Percentiles rank a stretch among this genome's conserved stretches.
These are phyloP conservation scores for Cystofilobasidium bisporidii DNA, from an alignment of 768 basidiomycete species.

Conservation along the genomic window DNA sequence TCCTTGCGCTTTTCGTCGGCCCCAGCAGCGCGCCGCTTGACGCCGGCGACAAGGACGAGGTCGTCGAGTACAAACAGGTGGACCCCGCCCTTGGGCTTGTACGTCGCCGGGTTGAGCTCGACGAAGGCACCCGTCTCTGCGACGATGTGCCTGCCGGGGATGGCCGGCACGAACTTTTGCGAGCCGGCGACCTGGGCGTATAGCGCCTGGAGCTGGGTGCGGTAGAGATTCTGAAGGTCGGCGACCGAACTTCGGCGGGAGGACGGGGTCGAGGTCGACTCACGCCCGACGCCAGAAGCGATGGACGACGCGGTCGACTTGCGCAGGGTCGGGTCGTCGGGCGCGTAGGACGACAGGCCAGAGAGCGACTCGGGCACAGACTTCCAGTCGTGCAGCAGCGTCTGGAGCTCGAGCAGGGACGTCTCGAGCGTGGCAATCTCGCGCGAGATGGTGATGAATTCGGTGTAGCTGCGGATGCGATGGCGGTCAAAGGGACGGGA, in stretches of 20 bases:
- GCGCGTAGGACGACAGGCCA: slow-evolving; percentile 19
- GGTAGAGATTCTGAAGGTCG: slow-evolving; percentile 86
- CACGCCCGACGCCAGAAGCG: slow-evolving; percentile 38
- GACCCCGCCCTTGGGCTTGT: slow-evolving; percentile 77
- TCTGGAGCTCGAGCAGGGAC: slow-evolving; percentile 94
- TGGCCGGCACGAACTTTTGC: slow-evolving; percentile 84
- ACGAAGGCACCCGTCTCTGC: slow-evolving; percentile 72
- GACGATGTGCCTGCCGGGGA: slow-evolving; percentile 82
- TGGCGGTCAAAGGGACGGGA: background rate
- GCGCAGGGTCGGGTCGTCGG: slow-evolving; percentile 28
- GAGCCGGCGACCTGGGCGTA: slow-evolving; percentile 88
- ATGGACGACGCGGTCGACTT: background rate
- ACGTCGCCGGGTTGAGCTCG: slow-evolving; percentile 85
- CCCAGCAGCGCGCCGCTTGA: slow-evolving; percentile 45
- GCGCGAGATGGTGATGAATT: slow-evolving; percentile 93
- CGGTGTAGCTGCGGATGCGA: slow-evolving; percentile 65
- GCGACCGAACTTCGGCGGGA: slow-evolving; percentile 55
- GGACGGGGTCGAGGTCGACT: slow-evolving; percentile 35
- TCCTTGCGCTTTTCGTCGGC: slow-evolving; percentile 40
- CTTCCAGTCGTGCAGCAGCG: slow-evolving; percentile 88
- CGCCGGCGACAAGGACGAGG: slow-evolving; percentile 68
- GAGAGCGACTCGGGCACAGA: slow-evolving; percentile 58
- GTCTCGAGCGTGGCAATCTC: slow-evolving; percentile 94
- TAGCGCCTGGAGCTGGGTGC: slow-evolving; percentile 82
- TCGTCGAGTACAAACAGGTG: slow-evolving; percentile 88